phyloP scores from a whole-genome alignment of 176 grass and related monocot species.

The Cenchrus americanus region DNA sequence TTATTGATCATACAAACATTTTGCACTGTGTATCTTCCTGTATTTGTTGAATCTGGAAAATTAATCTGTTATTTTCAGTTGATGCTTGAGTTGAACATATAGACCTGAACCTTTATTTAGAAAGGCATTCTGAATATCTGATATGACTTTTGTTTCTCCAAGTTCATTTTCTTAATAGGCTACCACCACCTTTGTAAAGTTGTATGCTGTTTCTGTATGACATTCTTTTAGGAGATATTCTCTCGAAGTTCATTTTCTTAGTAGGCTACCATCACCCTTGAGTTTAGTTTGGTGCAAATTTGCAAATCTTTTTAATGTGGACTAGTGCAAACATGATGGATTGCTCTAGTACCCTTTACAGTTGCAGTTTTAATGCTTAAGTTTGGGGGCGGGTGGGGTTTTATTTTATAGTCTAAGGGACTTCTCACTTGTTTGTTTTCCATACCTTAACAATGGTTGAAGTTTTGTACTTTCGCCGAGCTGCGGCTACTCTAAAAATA shows the following conservation, averaged over 20 bases:
- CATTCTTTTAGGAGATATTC: background rate
- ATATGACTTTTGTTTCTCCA: background rate
- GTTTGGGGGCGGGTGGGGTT: too few species aligned
- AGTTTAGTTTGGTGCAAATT: background rate
- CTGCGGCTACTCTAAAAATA: background rate
- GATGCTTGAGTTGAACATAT: background rate
- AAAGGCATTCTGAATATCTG: background rate
- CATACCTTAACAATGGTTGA: background rate
- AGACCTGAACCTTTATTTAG: background rate
- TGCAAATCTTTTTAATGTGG: background rate
- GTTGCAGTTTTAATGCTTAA: background rate
- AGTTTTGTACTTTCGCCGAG: background rate
- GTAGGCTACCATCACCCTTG: background rate
- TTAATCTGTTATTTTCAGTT: background rate
- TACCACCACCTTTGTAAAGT: background rate
- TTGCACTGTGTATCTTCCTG: background rate
- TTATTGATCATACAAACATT: background rate
- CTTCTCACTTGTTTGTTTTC: background rate
- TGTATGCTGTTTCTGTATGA: background rate
- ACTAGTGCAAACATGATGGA: background rate
- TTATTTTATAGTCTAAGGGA: too few species aligned
- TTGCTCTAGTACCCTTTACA: background rate
- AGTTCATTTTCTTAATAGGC: background rate
- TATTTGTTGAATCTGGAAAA: background rate
- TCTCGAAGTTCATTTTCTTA: background rate